Conservation (phyloP, 768 basidiomycete genomes). For the Boletus rex-veris region DNA sequence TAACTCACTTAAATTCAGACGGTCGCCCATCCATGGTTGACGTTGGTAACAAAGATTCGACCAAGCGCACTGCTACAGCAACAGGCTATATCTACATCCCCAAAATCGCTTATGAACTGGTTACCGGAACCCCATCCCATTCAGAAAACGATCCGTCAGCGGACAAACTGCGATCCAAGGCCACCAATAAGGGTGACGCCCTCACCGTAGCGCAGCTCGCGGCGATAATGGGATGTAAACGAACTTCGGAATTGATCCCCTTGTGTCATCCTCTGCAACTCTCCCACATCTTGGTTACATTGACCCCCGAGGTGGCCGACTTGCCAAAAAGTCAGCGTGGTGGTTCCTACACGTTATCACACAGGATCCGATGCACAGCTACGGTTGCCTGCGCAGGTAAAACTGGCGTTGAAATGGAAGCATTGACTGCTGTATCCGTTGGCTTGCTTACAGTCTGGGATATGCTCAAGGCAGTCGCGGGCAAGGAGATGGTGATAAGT, state of each 20-base stretch:
- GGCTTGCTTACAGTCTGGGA: conserved; percentile 86
- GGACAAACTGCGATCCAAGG: conserved; percentile 46
- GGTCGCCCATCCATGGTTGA: conserved; percentile 86
- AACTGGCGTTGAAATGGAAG: conserved; percentile 94
- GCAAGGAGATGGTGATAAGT: conserved; percentile 80
- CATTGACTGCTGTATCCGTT: conserved; percentile 76
- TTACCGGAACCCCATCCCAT: conserved; percentile 34
- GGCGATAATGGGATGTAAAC: conserved; percentile 84
- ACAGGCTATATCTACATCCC: conserved; percentile 70
- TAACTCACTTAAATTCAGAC: conserved; percentile 71
- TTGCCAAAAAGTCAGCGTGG: background rate
- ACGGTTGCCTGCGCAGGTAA: conserved; percentile 74
- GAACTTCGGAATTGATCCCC: conserved; percentile 79
- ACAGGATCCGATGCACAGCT: conserved; percentile 60
- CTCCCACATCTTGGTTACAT: conserved; percentile 61
- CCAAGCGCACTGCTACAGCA: conserved; percentile 71
- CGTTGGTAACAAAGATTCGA: conserved; percentile 58
- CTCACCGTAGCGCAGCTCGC: conserved; percentile 79
- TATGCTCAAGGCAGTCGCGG: conserved; percentile 89
- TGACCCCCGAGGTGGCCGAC: conserved; percentile 44
- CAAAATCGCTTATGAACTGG: conserved; percentile 57
- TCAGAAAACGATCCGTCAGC: conserved; percentile 12
- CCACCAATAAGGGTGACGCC: conserved; percentile 62
- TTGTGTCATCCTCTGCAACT: conserved; percentile 83
- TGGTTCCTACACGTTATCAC: conserved; percentile 20